A percentile compares a stretch with the other conserved stretches of the same genome.
Evolutionary conservation across 306 rosid species (phyloP).

Genomic region (Sphenostylis stenocarpa): DNA sequence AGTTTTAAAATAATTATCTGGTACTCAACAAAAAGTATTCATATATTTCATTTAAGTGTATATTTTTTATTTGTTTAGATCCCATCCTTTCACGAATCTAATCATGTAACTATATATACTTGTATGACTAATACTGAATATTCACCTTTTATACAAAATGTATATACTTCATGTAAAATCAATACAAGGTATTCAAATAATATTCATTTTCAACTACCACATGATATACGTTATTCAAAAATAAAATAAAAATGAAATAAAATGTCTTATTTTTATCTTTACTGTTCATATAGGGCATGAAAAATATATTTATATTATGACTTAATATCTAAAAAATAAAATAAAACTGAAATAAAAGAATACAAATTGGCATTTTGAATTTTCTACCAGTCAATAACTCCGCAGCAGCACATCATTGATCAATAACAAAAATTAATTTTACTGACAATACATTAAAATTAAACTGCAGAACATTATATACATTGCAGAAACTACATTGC

Average conservation of each 20-base stretch:
- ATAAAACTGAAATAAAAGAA: neutral
- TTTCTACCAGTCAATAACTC: neutral
- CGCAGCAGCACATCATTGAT: neutral
- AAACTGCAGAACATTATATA: constrained; percentile 5
- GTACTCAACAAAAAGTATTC: too few relatives aligned
- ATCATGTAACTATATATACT: too few relatives aligned
- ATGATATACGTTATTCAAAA: neutral
- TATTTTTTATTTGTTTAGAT: too few relatives aligned
- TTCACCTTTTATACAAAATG: too few relatives aligned
- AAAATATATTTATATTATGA: too few relatives aligned
- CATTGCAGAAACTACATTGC: constrained; percentile 13
- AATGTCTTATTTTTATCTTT: neutral
- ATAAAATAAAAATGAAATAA: neutral
- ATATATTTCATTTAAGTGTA: too few relatives aligned
- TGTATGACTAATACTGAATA: too few relatives aligned
- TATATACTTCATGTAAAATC: neutral
- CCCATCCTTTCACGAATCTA: too few relatives aligned
- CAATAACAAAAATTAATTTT: neutral
- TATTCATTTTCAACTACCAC: neutral
- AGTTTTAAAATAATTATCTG: too few relatives aligned
- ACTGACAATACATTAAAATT: neutral
- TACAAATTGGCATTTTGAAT: neutral
- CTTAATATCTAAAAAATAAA: neutral
- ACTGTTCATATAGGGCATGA: neutral
- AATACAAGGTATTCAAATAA: neutral